Conservation (phyloP, 441 rosid genomes). For the Gossypium gossypioides region DNA sequence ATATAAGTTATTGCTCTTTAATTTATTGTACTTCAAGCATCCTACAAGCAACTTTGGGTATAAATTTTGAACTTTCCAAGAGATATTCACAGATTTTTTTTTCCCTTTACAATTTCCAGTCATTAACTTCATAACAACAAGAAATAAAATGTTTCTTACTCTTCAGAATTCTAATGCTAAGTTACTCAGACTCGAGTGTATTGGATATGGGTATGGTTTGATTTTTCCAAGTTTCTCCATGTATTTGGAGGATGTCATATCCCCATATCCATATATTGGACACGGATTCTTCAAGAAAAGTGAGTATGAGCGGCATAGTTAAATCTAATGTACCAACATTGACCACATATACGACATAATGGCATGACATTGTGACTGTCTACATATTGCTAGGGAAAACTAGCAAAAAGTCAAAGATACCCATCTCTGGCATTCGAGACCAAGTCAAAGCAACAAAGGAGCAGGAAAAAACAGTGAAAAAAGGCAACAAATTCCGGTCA, state of each 20-base stretch:
- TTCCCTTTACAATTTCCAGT: background rate
- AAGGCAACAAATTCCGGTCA: background rate
- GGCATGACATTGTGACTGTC: background rate
- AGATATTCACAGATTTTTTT: background rate
- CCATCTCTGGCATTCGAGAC: background rate
- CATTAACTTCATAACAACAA: background rate
- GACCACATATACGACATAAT: background rate
- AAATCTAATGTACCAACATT: background rate
- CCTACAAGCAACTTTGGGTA: background rate
- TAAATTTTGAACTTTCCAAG: background rate
- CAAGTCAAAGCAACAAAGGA: background rate
- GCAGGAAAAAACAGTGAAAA: background rate
- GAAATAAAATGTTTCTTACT: background rate
- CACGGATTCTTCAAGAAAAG: too few relatives aligned
- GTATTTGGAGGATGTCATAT: too few relatives aligned
- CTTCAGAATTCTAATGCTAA: too few relatives aligned
- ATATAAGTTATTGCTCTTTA: background rate
- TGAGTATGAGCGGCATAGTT: too few relatives aligned
- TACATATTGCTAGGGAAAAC: background rate
- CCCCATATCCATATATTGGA: too few relatives aligned
- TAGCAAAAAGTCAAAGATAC: background rate
- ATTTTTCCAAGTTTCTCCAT: too few relatives aligned
- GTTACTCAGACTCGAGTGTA: too few relatives aligned
- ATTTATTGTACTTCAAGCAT: background rate
- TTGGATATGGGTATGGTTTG: too few relatives aligned